These are phyloP conservation scores for Globisporangium polare DNA, from an alignment of 352 stramenopile genomes.

Conservation along the genomic window DNA sequence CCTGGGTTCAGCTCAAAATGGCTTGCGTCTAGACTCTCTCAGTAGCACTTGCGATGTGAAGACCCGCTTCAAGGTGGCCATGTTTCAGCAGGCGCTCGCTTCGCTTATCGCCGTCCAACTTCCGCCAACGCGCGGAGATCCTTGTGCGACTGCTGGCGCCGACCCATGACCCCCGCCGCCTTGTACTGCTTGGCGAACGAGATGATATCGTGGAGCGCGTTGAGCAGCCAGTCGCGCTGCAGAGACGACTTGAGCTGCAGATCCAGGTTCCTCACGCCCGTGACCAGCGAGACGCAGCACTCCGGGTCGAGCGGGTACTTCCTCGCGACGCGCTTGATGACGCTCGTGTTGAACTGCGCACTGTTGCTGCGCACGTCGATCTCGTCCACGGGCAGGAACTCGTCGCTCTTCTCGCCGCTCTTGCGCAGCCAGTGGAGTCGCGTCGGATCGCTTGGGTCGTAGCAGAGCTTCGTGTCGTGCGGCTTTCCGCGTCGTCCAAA, in stretches of 20 bases:
- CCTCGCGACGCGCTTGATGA: constrained; percentile 49
- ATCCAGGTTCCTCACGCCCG: constrained; percentile 47
- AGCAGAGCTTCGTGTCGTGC: constrained; percentile 67
- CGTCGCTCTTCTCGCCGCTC: constrained; percentile 63
- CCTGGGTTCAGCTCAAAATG: background rate
- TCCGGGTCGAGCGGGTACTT: constrained; percentile 36
- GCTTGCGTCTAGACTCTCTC: background rate
- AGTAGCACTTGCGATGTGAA: background rate
- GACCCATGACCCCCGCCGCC: constrained; percentile 25
- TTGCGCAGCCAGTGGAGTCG: constrained; percentile 75
- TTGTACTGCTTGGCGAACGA: constrained; percentile 65
- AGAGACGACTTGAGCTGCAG: constrained; percentile 59
- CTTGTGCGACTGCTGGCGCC: constrained; percentile 11
- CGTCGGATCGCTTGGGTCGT: constrained; percentile 60
- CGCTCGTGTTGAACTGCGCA: constrained; percentile 19
- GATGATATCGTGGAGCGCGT: constrained; percentile 56
- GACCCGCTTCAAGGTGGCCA: background rate
- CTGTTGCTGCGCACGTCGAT: constrained; percentile 35
- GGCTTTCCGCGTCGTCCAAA: constrained; percentile 67
- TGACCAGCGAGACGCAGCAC: constrained; percentile 55
- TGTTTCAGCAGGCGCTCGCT: background rate
- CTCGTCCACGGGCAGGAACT: constrained; percentile 52
- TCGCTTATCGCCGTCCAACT: background rate
- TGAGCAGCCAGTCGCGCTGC: constrained; percentile 76
- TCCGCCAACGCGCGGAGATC: background rate